phyloP scores from a whole-genome alignment of 1,284 basidiomycete genomes.

The Neolentinus lepideus region DNA sequence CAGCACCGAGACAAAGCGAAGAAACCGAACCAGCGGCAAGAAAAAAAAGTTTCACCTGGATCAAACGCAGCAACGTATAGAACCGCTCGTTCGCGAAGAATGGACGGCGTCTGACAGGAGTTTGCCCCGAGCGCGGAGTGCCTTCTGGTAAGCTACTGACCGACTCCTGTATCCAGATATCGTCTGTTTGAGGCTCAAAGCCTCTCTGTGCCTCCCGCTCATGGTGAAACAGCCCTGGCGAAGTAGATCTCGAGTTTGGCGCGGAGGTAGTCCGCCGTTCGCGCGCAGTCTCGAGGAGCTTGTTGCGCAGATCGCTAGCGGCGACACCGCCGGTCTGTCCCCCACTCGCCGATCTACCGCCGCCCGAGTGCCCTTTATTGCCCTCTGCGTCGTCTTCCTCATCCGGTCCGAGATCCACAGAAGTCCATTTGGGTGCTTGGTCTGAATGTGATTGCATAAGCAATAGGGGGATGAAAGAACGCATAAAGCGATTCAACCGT shows the following conservation, averaged over 20 bases:
- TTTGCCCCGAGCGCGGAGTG: slow-evolving; percentile 23
- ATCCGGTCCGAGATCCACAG: slow-evolving; percentile 43
- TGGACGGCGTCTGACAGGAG: slow-evolving; percentile 33
- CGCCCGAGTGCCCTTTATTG: slow-evolving; percentile 21
- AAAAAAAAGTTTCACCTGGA: slow-evolving; percentile 59
- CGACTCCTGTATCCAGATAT: slow-evolving; percentile 55
- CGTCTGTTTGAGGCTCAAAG: slow-evolving; percentile 19
- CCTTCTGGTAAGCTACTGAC: slow-evolving; percentile 10
- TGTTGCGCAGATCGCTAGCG: slow-evolving; percentile 69
- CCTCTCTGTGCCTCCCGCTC: slow-evolving; percentile 14
- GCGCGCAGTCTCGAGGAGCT: slow-evolving; percentile 65
- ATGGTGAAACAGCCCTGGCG: slow-evolving; percentile 32
- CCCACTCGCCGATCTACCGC: slow-evolving; percentile 36
- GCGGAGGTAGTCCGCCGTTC: slow-evolving; percentile 29
- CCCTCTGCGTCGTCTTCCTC: slow-evolving; percentile 32
- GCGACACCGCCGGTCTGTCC: slow-evolving; percentile 41
- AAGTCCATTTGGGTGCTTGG: slow-evolving; percentile 69
- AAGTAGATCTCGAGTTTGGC: slow-evolving; percentile 17
- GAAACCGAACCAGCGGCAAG: slow-evolving; percentile 10
- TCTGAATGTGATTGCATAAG: slow-evolving; percentile 74
- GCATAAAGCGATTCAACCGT: slow-evolving; percentile 80
- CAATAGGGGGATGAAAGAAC: slow-evolving; percentile 79
- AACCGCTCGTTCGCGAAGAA: slow-evolving; percentile 94
- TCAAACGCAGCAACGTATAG: slow-evolving; percentile 82
- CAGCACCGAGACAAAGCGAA: slow-evolving; percentile 31